A percentile compares a stretch with the other conserved stretches of the same genome.
phyloP scores from a whole-genome alignment of 805 yeast species.

The Isabelozyma gotoi region DNA sequence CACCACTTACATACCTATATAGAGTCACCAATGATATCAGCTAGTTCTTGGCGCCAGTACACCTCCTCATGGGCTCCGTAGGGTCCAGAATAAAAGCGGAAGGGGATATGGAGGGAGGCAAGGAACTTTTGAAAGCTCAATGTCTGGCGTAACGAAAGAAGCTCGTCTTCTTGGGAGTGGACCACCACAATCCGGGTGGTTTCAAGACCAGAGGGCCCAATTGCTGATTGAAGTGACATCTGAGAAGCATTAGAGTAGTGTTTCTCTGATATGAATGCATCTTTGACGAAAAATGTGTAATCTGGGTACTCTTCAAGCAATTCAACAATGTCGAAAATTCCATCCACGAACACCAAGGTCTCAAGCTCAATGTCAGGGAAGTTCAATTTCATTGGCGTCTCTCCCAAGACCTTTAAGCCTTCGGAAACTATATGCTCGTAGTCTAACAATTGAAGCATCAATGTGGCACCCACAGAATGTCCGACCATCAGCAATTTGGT shows the following conservation, averaged over 20 bases:
- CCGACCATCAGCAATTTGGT: constrained; percentile 46
- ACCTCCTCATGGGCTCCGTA: constrained; percentile 71
- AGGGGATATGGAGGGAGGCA: constrained; percentile 8
- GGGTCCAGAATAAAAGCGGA: constrained; percentile 19
- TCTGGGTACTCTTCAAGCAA: constrained; percentile 61
- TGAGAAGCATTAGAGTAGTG: constrained; percentile 25
- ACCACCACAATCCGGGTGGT: constrained; percentile 36
- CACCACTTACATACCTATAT: neutral
- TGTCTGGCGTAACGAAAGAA: constrained; percentile 55
- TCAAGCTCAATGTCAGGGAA: constrained; percentile 2
- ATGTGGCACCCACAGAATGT: constrained; percentile 80
- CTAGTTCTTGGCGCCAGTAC: constrained; percentile 42
- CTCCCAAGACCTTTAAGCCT: constrained; percentile 9
- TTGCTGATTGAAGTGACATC: constrained; percentile 10
- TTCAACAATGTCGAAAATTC: constrained; percentile 58
- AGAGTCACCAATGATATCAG: constrained; percentile 12
- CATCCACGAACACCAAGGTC: constrained; percentile 54
- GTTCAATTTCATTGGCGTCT: neutral
- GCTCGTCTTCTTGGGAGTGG: constrained; percentile 69
- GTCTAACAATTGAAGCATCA: constrained; percentile 53
- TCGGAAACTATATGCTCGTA: constrained; percentile 14
- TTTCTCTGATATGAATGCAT: constrained; percentile 46
- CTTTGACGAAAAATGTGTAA: constrained; percentile 55
- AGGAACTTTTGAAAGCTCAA: constrained; percentile 36
- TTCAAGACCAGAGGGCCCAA: neutral